These are phyloP conservation scores for Backusella mclennaniae DNA, from an alignment of 192 early-diverging fungal genomes.

Conservation along the genomic window DNA sequence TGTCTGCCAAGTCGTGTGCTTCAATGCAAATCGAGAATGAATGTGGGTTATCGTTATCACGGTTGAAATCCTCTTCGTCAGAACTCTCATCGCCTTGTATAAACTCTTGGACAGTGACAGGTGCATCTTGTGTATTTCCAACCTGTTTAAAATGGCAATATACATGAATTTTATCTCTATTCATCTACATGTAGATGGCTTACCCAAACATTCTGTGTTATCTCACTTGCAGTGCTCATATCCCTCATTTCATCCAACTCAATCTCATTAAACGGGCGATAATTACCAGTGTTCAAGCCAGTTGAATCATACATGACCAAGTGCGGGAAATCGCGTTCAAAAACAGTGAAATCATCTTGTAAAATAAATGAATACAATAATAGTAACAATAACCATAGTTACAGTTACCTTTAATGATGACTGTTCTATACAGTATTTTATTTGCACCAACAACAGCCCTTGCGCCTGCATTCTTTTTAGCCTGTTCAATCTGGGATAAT, in stretches of 20 bases:
- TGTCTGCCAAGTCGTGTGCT: constrained; percentile 46
- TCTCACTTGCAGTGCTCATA: constrained; percentile 43
- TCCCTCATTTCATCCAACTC: constrained; percentile 48
- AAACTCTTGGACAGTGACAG: constrained; percentile 9
- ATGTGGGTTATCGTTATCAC: constrained; percentile 34
- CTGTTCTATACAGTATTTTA: constrained; percentile 35
- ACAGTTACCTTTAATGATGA: constrained; percentile 41
- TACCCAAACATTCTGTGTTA: constrained; percentile 48
- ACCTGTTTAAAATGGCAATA: constrained; percentile 11
- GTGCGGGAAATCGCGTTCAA: constrained; percentile 43
- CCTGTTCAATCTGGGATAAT: constrained; percentile 7
- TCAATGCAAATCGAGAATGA: constrained; percentile 49
- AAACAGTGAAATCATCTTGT: constrained; percentile 36
- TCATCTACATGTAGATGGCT: not conserved
- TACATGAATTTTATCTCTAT: not conserved
- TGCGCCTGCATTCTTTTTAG: constrained; percentile 14
- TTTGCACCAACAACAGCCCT: constrained; percentile 8
- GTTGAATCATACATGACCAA: constrained; percentile 33
- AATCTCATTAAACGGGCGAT: constrained; percentile 34
- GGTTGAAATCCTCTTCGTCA: not conserved
- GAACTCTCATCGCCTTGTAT: constrained; percentile 12
- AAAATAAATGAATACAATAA: not conserved
- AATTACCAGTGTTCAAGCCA: constrained; percentile 39
- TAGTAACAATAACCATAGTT: not conserved
- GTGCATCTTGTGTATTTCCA: constrained; percentile 46